Evolutionary conservation across 2,329 filamentous ascomycete species (phyloP), one percentile per base, ranked within the genome.

Genomic region (Clonostachys rhizophaga): DNA sequence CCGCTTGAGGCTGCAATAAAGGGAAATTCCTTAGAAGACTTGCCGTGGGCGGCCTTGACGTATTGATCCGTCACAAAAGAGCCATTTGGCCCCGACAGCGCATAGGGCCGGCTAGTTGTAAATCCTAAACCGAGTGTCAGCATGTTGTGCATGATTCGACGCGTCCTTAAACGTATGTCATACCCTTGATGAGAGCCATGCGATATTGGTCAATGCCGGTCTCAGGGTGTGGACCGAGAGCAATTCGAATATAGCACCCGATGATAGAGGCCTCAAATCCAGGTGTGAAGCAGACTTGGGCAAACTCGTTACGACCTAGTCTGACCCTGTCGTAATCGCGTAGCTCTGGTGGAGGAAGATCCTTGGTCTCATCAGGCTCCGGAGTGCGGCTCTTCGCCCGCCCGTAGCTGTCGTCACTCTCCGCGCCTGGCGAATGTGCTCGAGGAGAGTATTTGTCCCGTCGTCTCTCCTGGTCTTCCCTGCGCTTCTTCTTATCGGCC

Each of bases 1-100:
- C 84, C 83, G 63, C 96, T 91, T 0, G 94, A 97, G 61, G 92
- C 91, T 52, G 86, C 86, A 51, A 94, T 86, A 65, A 97, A 96
- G 5, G 91, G 91, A 69, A 91, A 96, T 35, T 91, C 84, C 62
- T 86, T 87, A 60, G 90, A 80, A 0, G 87, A 78, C 57, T 91
- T 91, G 42, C 94, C 94, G 61, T 95, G 87, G 8, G 89, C 84
- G 40, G 89, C 84, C 46, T 85, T 73, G 34, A 89, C 82, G 61
- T 97, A 96, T 63, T 91, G 86, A 51, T 95, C 90, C 0, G 91
- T 95, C 34, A 88, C 81, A 58, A 96, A 87, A 5, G 76, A 75
- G 52, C 90, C 87, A 36, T 89, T 88, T 49, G 87, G 87, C 4
- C 81, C 86, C 53, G 86, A 83, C 60, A 97, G 83, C 2, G 89